Percentiles rank a stretch among this genome's conserved stretches.
These are phyloP conservation scores for Moelleriella libera DNA, from an alignment of 2,329 filamentous ascomycete genomes.

Conservation along the genomic window DNA sequence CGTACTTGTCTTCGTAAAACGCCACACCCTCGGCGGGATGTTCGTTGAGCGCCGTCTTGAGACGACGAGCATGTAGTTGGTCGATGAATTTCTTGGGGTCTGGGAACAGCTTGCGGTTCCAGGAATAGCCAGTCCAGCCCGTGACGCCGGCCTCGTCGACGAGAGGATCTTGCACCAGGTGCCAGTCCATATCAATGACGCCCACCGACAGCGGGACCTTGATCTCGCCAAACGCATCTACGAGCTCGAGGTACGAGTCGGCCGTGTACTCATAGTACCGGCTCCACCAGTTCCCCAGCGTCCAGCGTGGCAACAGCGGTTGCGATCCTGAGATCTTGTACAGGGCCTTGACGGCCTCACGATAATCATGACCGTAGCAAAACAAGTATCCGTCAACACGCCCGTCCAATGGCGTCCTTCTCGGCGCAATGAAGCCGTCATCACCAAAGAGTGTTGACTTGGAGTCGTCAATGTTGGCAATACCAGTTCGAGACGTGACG, in stretches of 20 bases:
- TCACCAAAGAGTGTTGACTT: slow-evolving; percentile 41
- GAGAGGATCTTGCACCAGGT: slow-evolving; percentile 33
- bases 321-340: slow-evolving; percentile 42
- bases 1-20: slow-evolving; percentile 40
- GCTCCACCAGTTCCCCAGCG: slow-evolving; percentile 53
- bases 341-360: slow-evolving; percentile 35
- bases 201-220: slow-evolving; percentile 42
- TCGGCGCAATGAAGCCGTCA: slow-evolving; percentile 34
- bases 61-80: slow-evolving; percentile 33
- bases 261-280: slow-evolving; percentile 44
- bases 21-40: slow-evolving; percentile 47
- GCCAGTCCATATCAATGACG: slow-evolving; percentile 56
- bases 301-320: slow-evolving; percentile 40
- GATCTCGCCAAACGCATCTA: slow-evolving; percentile 37
- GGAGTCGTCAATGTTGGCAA: slow-evolving; percentile 38
- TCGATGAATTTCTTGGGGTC: slow-evolving; percentile 36
- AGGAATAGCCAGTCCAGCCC: slow-evolving; percentile 9
- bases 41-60: slow-evolving; percentile 45
- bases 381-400: slow-evolving; percentile 47
- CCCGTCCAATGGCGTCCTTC: slow-evolving; percentile 14
- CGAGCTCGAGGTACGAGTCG: slow-evolving; percentile 39
- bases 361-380: slow-evolving; percentile 42
- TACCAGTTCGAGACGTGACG: slow-evolving; percentile 34
- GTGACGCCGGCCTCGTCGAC: slow-evolving; percentile 39
- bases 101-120: slow-evolving; percentile 28